Evolutionary conservation across 1,284 basidiomycete genomes (phyloP).

Genomic region (Hymenochaete sp.): DNA sequence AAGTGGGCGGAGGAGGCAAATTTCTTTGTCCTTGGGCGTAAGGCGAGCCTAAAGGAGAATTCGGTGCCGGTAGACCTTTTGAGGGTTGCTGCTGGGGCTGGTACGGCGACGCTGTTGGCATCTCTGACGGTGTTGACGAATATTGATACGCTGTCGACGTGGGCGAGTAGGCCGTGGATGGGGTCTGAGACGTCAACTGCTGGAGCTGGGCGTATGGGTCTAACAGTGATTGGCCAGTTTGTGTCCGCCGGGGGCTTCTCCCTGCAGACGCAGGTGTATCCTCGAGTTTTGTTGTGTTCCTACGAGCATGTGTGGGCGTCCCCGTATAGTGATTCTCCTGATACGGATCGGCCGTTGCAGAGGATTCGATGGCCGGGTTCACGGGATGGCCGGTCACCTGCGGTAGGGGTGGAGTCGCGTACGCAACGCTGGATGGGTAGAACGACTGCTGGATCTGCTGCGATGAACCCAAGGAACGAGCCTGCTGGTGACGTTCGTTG

Average conservation of each 20-base stretch:
- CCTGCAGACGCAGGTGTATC: slow-evolving; percentile 6
- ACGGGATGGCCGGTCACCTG: slow-evolving; percentile 28
- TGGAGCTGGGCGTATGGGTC: slow-evolving; percentile 63
- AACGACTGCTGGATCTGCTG: slow-evolving; percentile 32
- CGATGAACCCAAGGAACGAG: slow-evolving; percentile 16
- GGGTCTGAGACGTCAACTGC: slow-evolving; percentile 45
- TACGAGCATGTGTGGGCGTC: slow-evolving; percentile 44
- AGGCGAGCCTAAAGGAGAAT: slow-evolving; percentile 44
- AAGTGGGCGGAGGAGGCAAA: slow-evolving; percentile 27
- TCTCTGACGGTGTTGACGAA: slow-evolving; percentile 35
- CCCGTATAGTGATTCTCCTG: slow-evolving; percentile 57
- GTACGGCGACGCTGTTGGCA: slow-evolving; percentile 38
- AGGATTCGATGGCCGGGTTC: slow-evolving; percentile 29
- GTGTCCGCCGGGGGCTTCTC: slow-evolving; percentile 32
- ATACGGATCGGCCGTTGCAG: slow-evolving; percentile 41
- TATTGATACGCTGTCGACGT: slow-evolving; percentile 44
- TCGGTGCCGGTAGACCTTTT: slow-evolving; percentile 51
- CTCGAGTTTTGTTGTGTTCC: slow-evolving; percentile 46
- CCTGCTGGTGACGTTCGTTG: slow-evolving; percentile 13
- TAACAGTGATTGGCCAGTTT: slow-evolving; percentile 39
- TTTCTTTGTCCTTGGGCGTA: slow-evolving; percentile 33
- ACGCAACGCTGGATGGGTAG: slow-evolving; percentile 51
- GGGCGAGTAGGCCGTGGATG: slow-evolving; percentile 14
- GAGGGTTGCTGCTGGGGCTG: slow-evolving; percentile 43
- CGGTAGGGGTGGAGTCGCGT: slow-evolving; percentile 29